These are phyloP conservation scores for Colletotrichum truncatum DNA, from an alignment of 2,329 filamentous ascomycete species.

Conservation along the genomic window DNA sequence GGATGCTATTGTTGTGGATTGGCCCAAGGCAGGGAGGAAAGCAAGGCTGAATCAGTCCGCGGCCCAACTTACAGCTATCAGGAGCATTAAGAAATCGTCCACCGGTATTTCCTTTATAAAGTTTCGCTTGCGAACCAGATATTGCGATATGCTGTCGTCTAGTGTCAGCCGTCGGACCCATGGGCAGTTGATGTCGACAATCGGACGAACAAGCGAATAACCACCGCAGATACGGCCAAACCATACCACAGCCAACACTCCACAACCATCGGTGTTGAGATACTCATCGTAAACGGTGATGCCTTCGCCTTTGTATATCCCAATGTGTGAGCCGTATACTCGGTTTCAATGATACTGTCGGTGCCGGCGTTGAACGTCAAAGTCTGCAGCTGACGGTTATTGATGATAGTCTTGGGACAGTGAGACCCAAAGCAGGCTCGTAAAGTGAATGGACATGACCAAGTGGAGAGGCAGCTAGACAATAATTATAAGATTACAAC, in stretches of 20 bases:
- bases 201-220: constrained; percentile 15
- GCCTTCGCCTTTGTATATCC: background rate
- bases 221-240: constrained; percentile 5
- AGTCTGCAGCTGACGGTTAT: no score
- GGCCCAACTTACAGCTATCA: constrained; percentile 12
- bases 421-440: no score
- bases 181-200: background rate
- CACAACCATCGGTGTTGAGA: background rate
- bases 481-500: background rate
- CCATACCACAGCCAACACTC: constrained; percentile 23
- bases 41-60: no score
- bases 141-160: constrained; percentile 5
- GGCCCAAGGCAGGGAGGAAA: no score
- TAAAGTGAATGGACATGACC: no score
- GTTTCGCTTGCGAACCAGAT: constrained; percentile 13
- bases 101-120: constrained; percentile 17
- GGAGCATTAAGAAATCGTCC: constrained; percentile 21
- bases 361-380: background rate
- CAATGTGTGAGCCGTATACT: background rate
- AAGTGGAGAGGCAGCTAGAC: background rate
- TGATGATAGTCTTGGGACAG: no score
- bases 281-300: background rate
- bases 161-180: background rate
- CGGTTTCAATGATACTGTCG: background rate
- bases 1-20: no score